Base-by-base conservation (phyloP, 2,329 filamentous ascomycete genomes). In the Phyllosticta citrichinensis region DNA sequence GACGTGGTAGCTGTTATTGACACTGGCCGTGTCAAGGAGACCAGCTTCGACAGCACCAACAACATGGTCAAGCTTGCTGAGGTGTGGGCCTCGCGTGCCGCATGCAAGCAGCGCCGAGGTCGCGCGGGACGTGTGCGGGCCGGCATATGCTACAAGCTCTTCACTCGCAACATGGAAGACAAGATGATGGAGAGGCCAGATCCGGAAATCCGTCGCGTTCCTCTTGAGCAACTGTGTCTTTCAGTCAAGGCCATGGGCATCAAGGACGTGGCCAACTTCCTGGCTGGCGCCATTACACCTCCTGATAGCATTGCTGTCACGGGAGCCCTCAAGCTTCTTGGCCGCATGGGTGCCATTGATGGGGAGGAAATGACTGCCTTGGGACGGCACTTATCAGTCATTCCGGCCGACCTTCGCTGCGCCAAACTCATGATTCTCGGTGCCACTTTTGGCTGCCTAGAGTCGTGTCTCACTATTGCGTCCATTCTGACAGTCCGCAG, bases 1-100 rank as follows among this genome's bases (percentile, higher is more conserved):
- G 94, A 99, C 70, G 89, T 99, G 58, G 89, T 97, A 2, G 93
- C 90, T 2, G 94, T 99, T 54, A 93, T 99, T 64, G 94, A 99
- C 72, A 94, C 88, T 11, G 94, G 94, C 27, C 87, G 91, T 58
- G 94, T 99, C 63, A 99, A 99, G 71, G 93, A 99, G 74, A 99
- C 92, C 0, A 93, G 89, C 70, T 97, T 92, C 68, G 94, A 97
- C 71, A 85, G 91, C 0, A 83, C 87, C 64, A 96, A 88, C 71
- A 96, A 96, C 70, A 96, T 97, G 86, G 88, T 95, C 52, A 91
- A 90, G 68, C 83, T 99, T 1, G 88, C 93, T 66, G 94, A 99
- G 76, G 91, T 91, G 0, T 99, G 92, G 92, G 94, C 92, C 0
- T 97, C 93, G 1, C 85, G 86, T 51, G 93, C 94, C 9, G 93